Conservation (phyloP, 2,329 filamentous ascomycete species). For the Fusarium sp. region DNA sequence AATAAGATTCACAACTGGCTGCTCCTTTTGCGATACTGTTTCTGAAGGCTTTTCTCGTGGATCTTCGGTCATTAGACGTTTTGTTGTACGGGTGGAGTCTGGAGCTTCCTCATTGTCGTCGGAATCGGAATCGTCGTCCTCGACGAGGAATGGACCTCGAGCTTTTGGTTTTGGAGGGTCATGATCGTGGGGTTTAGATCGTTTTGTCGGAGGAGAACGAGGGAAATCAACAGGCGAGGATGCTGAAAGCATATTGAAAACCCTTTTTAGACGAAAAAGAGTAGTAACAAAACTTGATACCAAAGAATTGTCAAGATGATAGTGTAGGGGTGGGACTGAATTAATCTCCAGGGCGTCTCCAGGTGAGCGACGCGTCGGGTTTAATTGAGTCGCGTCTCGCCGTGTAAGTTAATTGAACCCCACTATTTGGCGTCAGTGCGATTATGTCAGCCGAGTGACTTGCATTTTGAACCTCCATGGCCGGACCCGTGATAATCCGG, state of each 20-base stretch:
- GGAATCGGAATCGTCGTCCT: constrained; percentile 53
- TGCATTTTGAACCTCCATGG: neutral
- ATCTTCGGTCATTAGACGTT: constrained; percentile 50
- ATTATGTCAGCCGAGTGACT: constrained; percentile 41
- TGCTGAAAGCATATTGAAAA: constrained; percentile 64
- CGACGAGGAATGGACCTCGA: constrained; percentile 54
- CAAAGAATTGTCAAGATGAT: neutral
- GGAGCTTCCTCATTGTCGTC: constrained; percentile 26
- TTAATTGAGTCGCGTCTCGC: constrained; percentile 47
- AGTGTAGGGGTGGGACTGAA: constrained; percentile 24
- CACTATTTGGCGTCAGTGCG: constrained; percentile 15
- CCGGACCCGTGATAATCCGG: constrained; percentile 48
- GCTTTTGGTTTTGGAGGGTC: constrained; percentile 50
- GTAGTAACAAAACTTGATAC: neutral
- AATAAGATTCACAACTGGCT: neutral
- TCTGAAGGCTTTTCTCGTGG: constrained; percentile 27
- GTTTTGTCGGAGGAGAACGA: constrained; percentile 56
- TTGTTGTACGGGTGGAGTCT: constrained; percentile 38
- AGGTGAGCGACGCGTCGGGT: constrained; percentile 44
- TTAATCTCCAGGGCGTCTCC: constrained; percentile 22
- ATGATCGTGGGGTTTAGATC: constrained; percentile 51
- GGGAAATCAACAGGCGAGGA: constrained; percentile 70
- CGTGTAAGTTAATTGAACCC: constrained; percentile 13
- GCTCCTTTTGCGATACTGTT: neutral
- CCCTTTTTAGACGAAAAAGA: neutral